These are phyloP conservation scores for Wakefieldia striispora DNA, from an alignment of 768 basidiomycete genomes.

Conservation along the genomic window DNA sequence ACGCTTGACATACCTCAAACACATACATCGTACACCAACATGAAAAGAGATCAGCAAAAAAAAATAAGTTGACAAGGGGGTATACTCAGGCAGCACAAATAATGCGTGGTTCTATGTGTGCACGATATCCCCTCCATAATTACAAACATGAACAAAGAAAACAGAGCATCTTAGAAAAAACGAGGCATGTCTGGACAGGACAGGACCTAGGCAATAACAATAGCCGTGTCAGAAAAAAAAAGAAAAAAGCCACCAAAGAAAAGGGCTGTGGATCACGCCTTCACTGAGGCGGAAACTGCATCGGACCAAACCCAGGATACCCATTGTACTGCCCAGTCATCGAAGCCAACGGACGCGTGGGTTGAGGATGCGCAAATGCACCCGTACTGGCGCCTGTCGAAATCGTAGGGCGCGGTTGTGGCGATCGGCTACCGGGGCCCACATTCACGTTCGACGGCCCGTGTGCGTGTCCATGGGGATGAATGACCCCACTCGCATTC, in stretches of 20 bases:
- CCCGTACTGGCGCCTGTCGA: conserved; percentile 6
- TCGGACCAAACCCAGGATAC: conserved; percentile 21
- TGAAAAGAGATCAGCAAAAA: neutral
- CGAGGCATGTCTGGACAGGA: conserved; percentile 3
- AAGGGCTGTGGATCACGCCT: no score
- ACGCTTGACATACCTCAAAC: conserved; percentile 21
- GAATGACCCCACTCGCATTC: conserved; percentile 27
- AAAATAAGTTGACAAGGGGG: neutral
- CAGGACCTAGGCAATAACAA: conserved; percentile 22
- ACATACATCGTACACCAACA: conserved; percentile 31
- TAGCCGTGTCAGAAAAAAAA: conserved; percentile 8
- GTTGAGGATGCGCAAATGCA: conserved; percentile 26
- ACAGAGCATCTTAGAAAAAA: neutral
- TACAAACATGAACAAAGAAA: neutral
- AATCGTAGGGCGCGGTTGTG: conserved; percentile 19
- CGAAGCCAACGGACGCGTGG: conserved; percentile 16
- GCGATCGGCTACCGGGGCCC: conserved; percentile 13
- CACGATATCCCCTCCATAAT: no score
- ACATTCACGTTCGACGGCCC: conserved; percentile 7
- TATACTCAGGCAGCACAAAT: no score
- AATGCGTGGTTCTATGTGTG: no score
- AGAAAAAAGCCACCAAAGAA: neutral
- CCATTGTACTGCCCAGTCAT: conserved; percentile 17
- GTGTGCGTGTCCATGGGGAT: conserved; percentile 7
- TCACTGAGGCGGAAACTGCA: conserved; percentile 23